Evolutionary conservation across 208 protist genomes (phyloP).

Genomic region (Acanthamoeba culbertsoni): DNA sequence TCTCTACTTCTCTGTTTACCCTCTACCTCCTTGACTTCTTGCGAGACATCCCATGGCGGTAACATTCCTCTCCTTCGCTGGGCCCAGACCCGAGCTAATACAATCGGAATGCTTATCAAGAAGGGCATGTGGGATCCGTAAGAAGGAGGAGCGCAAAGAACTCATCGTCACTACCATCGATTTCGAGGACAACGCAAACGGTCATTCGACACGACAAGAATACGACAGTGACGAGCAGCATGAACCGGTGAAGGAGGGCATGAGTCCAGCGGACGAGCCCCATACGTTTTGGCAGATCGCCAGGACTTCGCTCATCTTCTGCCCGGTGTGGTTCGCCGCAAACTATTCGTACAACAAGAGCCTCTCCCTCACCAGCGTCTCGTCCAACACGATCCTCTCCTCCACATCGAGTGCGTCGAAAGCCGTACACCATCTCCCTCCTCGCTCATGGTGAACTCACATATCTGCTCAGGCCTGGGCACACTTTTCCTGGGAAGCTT

Average conservation of each 20-base stretch:
- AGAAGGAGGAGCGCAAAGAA: background rate
- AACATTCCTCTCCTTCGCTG: background rate
- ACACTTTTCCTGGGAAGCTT: conserved; percentile 57
- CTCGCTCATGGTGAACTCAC: background rate
- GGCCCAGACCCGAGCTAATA: background rate
- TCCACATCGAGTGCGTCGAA: conserved; percentile 4
- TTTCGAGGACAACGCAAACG: background rate
- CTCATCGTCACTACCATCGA: background rate
- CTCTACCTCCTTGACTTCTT: conserved; percentile 67
- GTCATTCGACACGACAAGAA: background rate
- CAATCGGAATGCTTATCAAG: no score
- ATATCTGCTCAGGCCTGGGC: conserved; percentile 3
- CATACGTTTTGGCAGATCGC: conserved; percentile 56
- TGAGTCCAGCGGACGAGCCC: background rate
- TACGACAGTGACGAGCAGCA: background rate
- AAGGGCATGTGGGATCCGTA: background rate
- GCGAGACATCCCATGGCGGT: background rate
- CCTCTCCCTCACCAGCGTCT: conserved; percentile 64
- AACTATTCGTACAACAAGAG: conserved; percentile 65
- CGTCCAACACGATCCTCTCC: conserved; percentile 64
- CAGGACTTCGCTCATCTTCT: conserved; percentile 58
- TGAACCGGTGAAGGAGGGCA: background rate
- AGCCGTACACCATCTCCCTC: background rate
- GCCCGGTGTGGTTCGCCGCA: conserved; percentile 64
- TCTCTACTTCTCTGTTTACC: conserved; percentile 70